phyloP scores from a whole-genome alignment of 345 rosid species.

The Erysimum cheiranthoides region DNA sequence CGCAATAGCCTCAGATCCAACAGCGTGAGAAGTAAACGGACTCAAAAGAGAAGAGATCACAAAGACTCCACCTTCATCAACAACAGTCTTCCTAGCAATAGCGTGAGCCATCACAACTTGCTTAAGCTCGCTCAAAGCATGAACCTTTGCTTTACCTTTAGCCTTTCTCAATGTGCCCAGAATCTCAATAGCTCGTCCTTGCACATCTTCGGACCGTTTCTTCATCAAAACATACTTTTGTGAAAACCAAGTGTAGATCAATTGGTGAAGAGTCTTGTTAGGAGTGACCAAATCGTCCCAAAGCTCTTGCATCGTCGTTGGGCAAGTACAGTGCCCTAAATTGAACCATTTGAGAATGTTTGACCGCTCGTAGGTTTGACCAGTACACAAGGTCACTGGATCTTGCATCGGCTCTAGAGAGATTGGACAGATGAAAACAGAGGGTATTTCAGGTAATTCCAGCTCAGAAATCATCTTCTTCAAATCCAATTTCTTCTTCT shows the following conservation, averaged over 20 bases:
- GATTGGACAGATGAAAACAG: slow-evolving; percentile 78
- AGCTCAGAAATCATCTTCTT: slow-evolving; percentile 71
- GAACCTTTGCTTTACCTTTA: slow-evolving; percentile 74
- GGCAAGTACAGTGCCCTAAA: slow-evolving; percentile 72
- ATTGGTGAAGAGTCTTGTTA: slow-evolving; percentile 65
- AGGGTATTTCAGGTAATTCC: slow-evolving; percentile 59
- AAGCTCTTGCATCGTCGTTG: slow-evolving; percentile 81
- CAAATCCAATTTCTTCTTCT: slow-evolving; percentile 67
- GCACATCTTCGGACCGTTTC: slow-evolving; percentile 75
- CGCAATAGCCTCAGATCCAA: slow-evolving; percentile 70
- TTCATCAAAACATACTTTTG: slow-evolving; percentile 64
- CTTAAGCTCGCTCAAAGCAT: slow-evolving; percentile 63
- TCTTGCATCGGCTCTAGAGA: slow-evolving; percentile 80
- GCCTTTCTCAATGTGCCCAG: slow-evolving; percentile 61
- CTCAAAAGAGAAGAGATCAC: slow-evolving; percentile 59
- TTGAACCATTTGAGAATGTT: slow-evolving; percentile 74
- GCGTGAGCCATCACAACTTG: slow-evolving; percentile 59
- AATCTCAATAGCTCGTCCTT: slow-evolving; percentile 66
- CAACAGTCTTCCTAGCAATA: slow-evolving; percentile 58
- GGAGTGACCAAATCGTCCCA: slow-evolving; percentile 75
- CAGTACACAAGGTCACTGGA: slow-evolving; percentile 80
- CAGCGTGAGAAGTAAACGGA: slow-evolving; percentile 75
- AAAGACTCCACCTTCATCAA: slow-evolving; percentile 64
- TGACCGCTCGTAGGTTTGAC: slow-evolving; percentile 75
- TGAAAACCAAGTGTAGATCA: slow-evolving; percentile 72